Conservation (phyloP, 129 eudicot species). For the Centaurea solstitialis region DNA sequence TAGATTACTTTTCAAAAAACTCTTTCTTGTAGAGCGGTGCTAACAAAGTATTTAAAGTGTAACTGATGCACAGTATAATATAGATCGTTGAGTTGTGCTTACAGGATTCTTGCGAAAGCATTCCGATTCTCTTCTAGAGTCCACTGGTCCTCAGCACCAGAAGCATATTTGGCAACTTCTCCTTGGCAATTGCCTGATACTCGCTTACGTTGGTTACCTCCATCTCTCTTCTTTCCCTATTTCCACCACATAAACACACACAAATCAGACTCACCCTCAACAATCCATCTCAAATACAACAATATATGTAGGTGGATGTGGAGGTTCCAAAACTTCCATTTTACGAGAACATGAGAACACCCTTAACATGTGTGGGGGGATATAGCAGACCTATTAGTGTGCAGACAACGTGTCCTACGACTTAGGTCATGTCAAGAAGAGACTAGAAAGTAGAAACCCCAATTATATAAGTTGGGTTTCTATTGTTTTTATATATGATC, state of each 20-base stretch:
- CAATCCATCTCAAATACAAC: neutral
- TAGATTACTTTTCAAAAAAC: no score
- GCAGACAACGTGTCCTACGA: no score
- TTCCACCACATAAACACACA: neutral
- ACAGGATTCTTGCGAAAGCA: slow-evolving; percentile 79
- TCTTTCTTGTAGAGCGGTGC: no score
- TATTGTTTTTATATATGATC: neutral
- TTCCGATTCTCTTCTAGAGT: slow-evolving; percentile 76
- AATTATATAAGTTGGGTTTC: slow-evolving; percentile 12
- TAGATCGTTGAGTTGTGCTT: slow-evolving; percentile 26
- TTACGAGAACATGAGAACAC: no score
- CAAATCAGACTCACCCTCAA: neutral
- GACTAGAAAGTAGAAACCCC: slow-evolving; percentile 15
- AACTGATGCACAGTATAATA: no score
- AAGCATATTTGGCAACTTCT: slow-evolving; percentile 82
- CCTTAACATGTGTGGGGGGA: no score
- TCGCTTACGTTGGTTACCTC: slow-evolving; percentile 68
- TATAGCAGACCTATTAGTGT: no score
- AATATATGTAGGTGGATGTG: no score
- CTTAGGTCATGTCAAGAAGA: neutral
- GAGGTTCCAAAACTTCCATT: no score
- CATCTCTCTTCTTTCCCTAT: slow-evolving; percentile 29
- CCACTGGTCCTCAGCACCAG: slow-evolving; percentile 90
- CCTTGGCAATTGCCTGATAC: slow-evolving; percentile 81
- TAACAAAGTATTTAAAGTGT: no score